Evolutionary conservation across 257 asterid species (phyloP), one percentile per base, ranked within the genome.

Genomic region (Prunella vulgaris): DNA sequence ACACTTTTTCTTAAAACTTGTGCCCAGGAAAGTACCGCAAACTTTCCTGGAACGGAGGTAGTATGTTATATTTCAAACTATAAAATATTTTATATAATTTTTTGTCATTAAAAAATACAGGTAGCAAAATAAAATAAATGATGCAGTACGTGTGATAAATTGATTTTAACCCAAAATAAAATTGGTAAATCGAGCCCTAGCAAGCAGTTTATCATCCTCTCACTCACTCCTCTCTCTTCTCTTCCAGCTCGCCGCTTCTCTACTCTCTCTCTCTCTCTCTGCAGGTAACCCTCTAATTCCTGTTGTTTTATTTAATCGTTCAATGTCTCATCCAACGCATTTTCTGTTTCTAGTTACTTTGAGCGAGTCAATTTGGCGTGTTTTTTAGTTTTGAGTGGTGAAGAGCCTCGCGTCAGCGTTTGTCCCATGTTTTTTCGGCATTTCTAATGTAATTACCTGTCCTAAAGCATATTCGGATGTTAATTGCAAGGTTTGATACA

Each of bases 151-250:
- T n/a, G n/a, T n/a, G n/a, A n/a, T n/a, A n/a, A n/a, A n/a, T n/a
- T n/a, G n/a, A n/a, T n/a, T n/a, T n/a, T n/a, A n/a, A n/a, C n/a
- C n/a, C n/a, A 62, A 48, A n/a, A 32, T n/a, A 15, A 48, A 10
- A 22, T n/a, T 7, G 24, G 58, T 18, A 63, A 63, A 64, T 18
- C 33, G 74, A 77, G 77, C 81, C 81, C 81, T 77, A 66, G 81
- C n/a, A n/a, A 60, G 44, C n/a, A n/a, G 57, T 42, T 42, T 51
- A 56, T 53, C 71, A 49, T 38, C 58, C 67, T 67, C 67, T 40
- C n/a, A n/a, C n/a, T n/a, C n/a, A n/a, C n/a, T n/a, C n/a, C n/a
- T n/a, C n/a, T n/a, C n/a, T n/a, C n/a, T n/a, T n/a, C n/a, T n/a
- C n/a, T 10, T 20, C 48, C 68, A 59, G 59, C 63, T 76, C 70